Base-by-base conservation (phyloP, 768 basidiomycete species). In the Pisolithus orientalis region DNA sequence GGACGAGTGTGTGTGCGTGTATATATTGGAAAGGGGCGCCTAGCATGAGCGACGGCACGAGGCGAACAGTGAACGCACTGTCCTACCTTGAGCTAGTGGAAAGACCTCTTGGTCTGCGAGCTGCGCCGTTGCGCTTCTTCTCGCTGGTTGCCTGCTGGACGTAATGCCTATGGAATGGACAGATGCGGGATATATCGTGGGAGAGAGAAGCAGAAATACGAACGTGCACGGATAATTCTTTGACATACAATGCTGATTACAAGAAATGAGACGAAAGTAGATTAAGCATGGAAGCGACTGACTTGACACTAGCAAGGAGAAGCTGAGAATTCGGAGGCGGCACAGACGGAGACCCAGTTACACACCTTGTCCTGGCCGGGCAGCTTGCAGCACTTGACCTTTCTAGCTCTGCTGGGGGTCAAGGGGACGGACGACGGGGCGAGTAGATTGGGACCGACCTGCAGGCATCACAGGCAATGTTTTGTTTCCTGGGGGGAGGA, bases 201-300 rank as follows among this genome's bases (percentile, higher is more conserved):
- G 52, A 46, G 49, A 44, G 53, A 58, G 53, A 57, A 51, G 39
- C 54, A 59, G 50, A 28, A 52, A 57, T 16, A 81, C 87, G 59
- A 62, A 92, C 90, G 91, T 93, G 90, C 91, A 94, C 43, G 89
- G 85, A 63, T 88, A 90, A 62, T 88, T 90, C 73, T 94, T 94
- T 55, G 85, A 79, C 54, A 83, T 69, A 68, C 91, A 94, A 63
- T 93, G 90, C 85, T 93, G n/a, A 53, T 56, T 40, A 34, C 57
- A 53, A 29, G 17, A 24, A 43, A 24, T 21, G 52, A 17, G 34
- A 32, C 21, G 29, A 16, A 21, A 53, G 32, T 55, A 40, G 53
- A 38, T 24, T 13, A 9, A 47, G 54, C 21, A 57, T 61, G 60
- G 57, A 42, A 57, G 54, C 28, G 28, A 29, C 61, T 56, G 72